Conservation (phyloP, 495 filamentous ascomycete genomes). For the Amphirosellinia nigrospora region DNA sequence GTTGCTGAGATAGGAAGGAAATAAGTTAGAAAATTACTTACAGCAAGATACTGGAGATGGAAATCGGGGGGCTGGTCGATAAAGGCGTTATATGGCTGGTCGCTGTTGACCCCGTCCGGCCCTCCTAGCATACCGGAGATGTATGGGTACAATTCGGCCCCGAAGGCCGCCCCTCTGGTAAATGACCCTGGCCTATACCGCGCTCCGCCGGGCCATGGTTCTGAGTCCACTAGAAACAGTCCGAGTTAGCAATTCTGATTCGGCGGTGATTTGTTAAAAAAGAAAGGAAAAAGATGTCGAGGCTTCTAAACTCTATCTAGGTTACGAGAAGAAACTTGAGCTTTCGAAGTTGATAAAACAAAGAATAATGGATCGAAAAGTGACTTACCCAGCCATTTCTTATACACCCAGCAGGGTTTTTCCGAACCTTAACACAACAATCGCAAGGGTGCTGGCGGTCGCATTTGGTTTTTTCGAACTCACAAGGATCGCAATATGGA, state of each 20-base stretch:
- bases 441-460: slow-evolving; percentile 33
- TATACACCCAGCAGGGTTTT: neutral
- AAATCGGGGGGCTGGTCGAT: neutral
- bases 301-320: too few species aligned
- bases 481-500: neutral
- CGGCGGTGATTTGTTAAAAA: too few species aligned
- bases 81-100: neutral
- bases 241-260: too few species aligned
- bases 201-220: too few species aligned
- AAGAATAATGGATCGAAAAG: too few species aligned
- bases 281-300: too few species aligned
- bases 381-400: too few species aligned
- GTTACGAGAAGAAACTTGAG: too few species aligned
- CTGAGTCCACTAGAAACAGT: too few species aligned
- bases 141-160: slow-evolving; percentile 11
- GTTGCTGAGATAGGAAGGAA: too few species aligned
- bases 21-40: too few species aligned
- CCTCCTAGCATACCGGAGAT: neutral
- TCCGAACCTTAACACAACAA: slow-evolving; percentile 5
- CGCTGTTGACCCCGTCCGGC: neutral
- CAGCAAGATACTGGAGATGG: neutral
- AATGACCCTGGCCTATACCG: neutral
- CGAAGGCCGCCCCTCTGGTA: slow-evolving; percentile 6
- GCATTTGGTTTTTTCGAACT: neutral
- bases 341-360: too few species aligned